Percentiles rank a stretch among this genome's conserved stretches.
Conservation (phyloP, 306 rosid species). For the Cucurbita moschata region DNA sequence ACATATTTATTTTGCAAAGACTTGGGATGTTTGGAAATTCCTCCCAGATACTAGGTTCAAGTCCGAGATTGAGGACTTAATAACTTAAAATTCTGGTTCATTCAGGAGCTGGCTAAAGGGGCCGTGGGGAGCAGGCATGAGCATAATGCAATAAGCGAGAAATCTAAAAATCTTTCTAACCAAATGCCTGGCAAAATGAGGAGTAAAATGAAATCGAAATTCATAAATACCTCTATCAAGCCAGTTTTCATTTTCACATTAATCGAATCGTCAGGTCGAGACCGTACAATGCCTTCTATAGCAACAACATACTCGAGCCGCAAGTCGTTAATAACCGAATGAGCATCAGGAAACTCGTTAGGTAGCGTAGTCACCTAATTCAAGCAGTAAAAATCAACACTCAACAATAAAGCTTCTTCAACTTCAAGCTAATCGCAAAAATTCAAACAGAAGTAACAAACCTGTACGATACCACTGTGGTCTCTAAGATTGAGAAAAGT, state of each 20-base stretch:
- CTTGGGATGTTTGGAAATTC: background rate
- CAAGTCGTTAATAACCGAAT: constrained; percentile 43
- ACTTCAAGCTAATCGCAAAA: background rate
- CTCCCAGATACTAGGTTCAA: background rate
- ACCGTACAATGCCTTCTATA: constrained; percentile 70
- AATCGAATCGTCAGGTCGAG: constrained; percentile 63
- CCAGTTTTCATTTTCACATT: constrained; percentile 86
- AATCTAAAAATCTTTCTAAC: background rate
- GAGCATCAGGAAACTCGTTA: constrained; percentile 74
- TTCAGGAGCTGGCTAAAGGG: background rate
- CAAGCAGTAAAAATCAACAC: background rate
- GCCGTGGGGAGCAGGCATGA: background rate
- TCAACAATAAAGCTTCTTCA: background rate
- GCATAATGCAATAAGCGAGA: background rate
- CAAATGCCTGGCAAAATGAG: background rate
- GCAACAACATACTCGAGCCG: constrained; percentile 83
- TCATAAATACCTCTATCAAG: constrained; percentile 42
- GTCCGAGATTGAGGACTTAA: background rate
- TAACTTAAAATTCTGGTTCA: background rate
- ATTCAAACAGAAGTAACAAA: background rate
- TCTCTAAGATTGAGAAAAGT: constrained; percentile 78
- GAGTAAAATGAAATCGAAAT: background rate
- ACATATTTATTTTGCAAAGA: background rate
- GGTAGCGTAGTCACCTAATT: constrained; percentile 76
- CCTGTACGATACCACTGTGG: constrained; percentile 76